Evolutionary conservation across 345 rosid genomes (phyloP), one percentile per base, ranked within the genome.

Genomic region (Noccaea bulbosa): DNA sequence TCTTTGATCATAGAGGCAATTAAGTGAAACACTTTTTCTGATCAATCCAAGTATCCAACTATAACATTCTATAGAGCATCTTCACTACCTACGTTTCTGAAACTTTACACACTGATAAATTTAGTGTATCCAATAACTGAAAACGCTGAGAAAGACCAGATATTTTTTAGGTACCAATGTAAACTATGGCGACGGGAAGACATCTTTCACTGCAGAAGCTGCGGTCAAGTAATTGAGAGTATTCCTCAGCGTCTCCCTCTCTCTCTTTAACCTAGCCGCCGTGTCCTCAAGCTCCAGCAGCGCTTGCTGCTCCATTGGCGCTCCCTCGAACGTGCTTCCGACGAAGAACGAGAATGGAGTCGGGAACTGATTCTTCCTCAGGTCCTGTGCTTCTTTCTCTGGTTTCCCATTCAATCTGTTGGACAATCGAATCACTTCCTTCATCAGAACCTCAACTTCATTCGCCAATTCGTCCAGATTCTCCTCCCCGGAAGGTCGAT

Each of bases 331-430:
- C 3, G 97, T 87, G 52, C 96, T 93, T 37, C 97, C 98, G 0
- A 88, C 98, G 54, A 90, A 90, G 71, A 93, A 93, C 24, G 98
- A 93, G 79, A 93, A 93, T 33, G 94, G 98, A 27, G 97, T 93
- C 38, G 97, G 98, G 16, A 90, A 93, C 55, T 85, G 82, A 74
- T 93, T 91, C 80, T 85, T 81, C 65, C 97, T 79, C 76, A 91
- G 73, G 54, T 88, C 97, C 81, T 76, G 86, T 0, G 78, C 81
- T 60, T 93, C 97, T 75, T 86, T 86, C 24, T 88, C 98, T 4
- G 87, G 85, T 77, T 93, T 93, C 58, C 97, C 97, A 20, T 88
- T 89, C 69, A 93, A 79, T 32, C 97, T 81, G 62, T 93, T 87
- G 7, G 96, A 90, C 55, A 93, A 69, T 16, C 98, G 78, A 60